Conservation (phyloP, 768 basidiomycete species). For the Lactarius hengduanensis region DNA sequence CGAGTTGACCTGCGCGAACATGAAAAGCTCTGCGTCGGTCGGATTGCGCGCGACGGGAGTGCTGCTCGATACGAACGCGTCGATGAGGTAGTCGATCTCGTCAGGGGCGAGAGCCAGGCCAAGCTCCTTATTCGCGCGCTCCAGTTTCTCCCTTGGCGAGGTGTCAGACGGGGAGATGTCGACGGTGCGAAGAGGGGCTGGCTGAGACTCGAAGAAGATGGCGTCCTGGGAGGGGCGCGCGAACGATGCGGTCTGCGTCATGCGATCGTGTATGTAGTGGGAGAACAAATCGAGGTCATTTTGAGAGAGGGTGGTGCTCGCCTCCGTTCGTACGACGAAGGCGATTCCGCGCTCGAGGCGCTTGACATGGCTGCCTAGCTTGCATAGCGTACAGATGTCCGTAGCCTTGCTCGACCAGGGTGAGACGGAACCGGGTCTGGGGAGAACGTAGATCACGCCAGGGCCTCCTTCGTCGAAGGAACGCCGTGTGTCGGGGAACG, state of each 20-base stretch:
- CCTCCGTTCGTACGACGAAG: slow-evolving; percentile 57
- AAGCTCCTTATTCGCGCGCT: slow-evolving; percentile 74
- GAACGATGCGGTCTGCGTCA: slow-evolving; percentile 82
- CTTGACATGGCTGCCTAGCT: slow-evolving; percentile 65
- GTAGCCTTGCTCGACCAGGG: slow-evolving; percentile 99
- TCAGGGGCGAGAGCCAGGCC: slow-evolving; percentile 88
- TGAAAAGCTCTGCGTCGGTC: slow-evolving; percentile 97
- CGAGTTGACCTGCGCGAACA: slow-evolving; percentile 99
- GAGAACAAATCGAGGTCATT: slow-evolving; percentile 54
- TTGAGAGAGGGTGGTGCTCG: slow-evolving; percentile 41
- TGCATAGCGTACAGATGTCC: slow-evolving; percentile 88
- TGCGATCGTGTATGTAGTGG: slow-evolving; percentile 86
- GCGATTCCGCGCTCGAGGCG: slow-evolving; percentile 84
- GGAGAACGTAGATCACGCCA: slow-evolving; percentile 70
- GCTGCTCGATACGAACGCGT: slow-evolving; percentile 77
- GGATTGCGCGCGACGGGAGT: slow-evolving; percentile 76
- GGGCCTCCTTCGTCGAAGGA: slow-evolving; percentile 34
- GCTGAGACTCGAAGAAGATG: slow-evolving; percentile 60
- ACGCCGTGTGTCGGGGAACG: slow-evolving; percentile 44
- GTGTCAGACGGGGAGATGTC: slow-evolving; percentile 47
- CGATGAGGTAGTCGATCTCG: slow-evolving; percentile 87
- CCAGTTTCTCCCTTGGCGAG: slow-evolving; percentile 62
- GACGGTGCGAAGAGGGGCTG: slow-evolving; percentile 69
- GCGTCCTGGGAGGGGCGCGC: slow-evolving; percentile 54
- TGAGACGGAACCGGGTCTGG: slow-evolving; percentile 87